These are phyloP conservation scores for Mycena albidolilacea DNA, from an alignment of 768 basidiomycete species.

Conservation along the genomic window DNA sequence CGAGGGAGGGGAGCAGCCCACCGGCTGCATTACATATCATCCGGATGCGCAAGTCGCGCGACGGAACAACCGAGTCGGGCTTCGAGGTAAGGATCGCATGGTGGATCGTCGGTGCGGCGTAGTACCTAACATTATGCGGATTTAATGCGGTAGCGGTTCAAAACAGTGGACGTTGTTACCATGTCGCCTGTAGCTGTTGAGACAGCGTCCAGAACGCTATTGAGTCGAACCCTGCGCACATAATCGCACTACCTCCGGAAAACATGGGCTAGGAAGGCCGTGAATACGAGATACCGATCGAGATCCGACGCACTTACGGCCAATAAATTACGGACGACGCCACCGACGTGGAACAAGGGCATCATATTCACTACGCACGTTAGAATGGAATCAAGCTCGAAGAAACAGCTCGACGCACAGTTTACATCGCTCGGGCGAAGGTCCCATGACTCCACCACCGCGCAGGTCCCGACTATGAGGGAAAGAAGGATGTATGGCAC, in stretches of 20 bases:
- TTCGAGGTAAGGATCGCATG: conserved; percentile 61
- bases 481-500: conserved; percentile 62
- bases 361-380: conserved; percentile 58
- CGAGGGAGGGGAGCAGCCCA: conserved; percentile 67
- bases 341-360: conserved; percentile 75
- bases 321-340: conserved; percentile 70
- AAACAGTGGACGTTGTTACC: conserved; percentile 53
- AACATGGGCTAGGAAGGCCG: conserved; percentile 54
- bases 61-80: conserved; percentile 48
- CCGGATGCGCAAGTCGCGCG: conserved; percentile 55
- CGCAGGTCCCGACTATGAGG: conserved; percentile 61
- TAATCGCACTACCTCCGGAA: conserved; percentile 67
- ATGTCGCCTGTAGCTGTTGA: conserved; percentile 57
- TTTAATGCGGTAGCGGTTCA: neutral
- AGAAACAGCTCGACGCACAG: conserved; percentile 45
- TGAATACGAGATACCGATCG: neutral
- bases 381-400: neutral
- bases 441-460: conserved; percentile 61
- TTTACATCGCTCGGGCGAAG: conserved; percentile 58
- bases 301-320: conserved; percentile 43
- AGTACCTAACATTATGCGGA: conserved; percentile 54
- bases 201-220: conserved; percentile 63
- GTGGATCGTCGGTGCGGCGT: conserved; percentile 65
- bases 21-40: conserved; percentile 68
- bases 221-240: conserved; percentile 69